A percentile compares a stretch with the other conserved stretches of the same genome.
phyloP scores from a whole-genome alignment of 2,329 filamentous ascomycete genomes.

The Monilinia aucupariae region DNA sequence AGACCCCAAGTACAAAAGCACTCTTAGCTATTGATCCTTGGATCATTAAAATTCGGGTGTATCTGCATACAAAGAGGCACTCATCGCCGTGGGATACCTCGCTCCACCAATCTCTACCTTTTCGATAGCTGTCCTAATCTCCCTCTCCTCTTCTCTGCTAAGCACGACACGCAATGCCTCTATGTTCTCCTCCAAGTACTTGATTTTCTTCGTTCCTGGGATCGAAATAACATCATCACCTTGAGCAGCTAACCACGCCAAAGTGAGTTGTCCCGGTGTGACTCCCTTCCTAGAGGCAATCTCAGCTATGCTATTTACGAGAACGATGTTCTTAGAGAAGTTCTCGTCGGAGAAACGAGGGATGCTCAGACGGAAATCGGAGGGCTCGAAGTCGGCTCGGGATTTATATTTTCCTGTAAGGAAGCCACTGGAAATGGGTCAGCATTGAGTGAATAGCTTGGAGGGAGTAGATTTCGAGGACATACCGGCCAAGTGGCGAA shows the following conservation, averaged over 20 bases:
- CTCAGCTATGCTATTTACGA: constrained; percentile 41
- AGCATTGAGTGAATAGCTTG: not conserved
- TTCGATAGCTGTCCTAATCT: constrained; percentile 36
- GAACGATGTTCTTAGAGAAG: constrained; percentile 45
- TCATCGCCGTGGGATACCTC: constrained; percentile 42
- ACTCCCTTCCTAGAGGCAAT: constrained; percentile 47
- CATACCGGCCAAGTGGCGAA: constrained; percentile 46
- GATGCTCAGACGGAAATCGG: constrained; percentile 42
- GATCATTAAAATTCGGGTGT: constrained; percentile 22
- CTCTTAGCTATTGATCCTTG: not conserved
- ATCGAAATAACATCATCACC: constrained; percentile 50
- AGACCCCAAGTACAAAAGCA: not conserved
- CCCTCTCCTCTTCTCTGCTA: constrained; percentile 21
- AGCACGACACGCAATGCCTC: constrained; percentile 23
- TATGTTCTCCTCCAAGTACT: constrained; percentile 38
- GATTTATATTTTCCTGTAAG: constrained; percentile 47
- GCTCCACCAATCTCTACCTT: constrained; percentile 47
- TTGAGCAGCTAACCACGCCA: constrained; percentile 49
- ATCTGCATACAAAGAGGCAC: constrained; percentile 19
- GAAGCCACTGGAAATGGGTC: constrained; percentile 40
- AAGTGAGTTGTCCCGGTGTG: constrained; percentile 46
- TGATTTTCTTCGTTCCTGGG: constrained; percentile 47
- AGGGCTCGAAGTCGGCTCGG: constrained; percentile 42
- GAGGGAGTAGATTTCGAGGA: constrained; percentile 17
- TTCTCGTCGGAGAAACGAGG: constrained; percentile 48